Conservation (phyloP, 306 rosid species). For the Cucurbita maxima region DNA sequence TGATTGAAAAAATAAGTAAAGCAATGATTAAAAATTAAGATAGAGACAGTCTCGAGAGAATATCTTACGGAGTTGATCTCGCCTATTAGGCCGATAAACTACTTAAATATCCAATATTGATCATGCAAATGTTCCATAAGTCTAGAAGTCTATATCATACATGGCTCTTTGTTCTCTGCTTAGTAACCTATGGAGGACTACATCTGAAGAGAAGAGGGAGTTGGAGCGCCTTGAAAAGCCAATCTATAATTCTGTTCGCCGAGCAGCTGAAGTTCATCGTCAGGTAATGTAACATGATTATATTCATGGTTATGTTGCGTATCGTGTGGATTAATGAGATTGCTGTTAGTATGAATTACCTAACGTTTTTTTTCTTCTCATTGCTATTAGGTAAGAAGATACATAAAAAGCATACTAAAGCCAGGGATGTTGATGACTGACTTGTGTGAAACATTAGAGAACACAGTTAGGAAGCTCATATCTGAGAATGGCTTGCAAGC, state of each 20-base stretch:
- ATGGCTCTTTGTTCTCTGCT: slow-evolving; percentile 4
- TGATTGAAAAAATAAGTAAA: too few relatives aligned
- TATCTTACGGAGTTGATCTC: too few relatives aligned
- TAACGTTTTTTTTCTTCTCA: background rate
- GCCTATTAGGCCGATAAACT: too few relatives aligned
- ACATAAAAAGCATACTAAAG: slow-evolving; percentile 63
- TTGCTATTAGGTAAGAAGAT: slow-evolving; percentile 62
- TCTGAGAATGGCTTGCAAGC: slow-evolving; percentile 90
- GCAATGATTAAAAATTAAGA: too few relatives aligned
- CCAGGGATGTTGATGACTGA: slow-evolving; percentile 97
- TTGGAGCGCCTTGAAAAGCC: slow-evolving; percentile 94
- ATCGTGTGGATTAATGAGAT: background rate
- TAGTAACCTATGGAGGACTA: slow-evolving; percentile 89
- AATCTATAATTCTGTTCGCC: slow-evolving; percentile 77
- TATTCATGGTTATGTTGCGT: background rate
- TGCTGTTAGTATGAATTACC: background rate
- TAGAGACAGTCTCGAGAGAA: too few relatives aligned
- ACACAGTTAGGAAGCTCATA: slow-evolving; percentile 75
- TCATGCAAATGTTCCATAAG: too few relatives aligned
- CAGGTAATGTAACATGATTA: slow-evolving; percentile 45
- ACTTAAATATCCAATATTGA: too few relatives aligned
- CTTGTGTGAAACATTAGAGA: slow-evolving; percentile 86
- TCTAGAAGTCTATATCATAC: too few relatives aligned
- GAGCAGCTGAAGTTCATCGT: slow-evolving; percentile 98
- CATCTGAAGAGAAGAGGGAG: slow-evolving; percentile 96